Evolutionary conservation across 495 filamentous ascomycete species (phyloP).

Genomic region (Cryomyces minteri): DNA sequence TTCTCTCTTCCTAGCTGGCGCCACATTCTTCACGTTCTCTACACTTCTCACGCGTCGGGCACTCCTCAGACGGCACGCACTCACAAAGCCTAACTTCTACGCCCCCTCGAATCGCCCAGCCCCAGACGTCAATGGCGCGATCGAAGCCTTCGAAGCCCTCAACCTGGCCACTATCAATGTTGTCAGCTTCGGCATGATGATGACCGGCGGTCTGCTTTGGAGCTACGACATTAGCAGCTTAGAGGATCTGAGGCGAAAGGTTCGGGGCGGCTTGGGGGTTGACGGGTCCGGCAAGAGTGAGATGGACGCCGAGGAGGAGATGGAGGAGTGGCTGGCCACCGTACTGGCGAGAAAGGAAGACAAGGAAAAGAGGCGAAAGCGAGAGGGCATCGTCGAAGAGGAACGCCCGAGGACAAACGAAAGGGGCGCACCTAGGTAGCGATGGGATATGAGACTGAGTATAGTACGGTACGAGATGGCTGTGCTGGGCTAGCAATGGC

Average conservation of each 20-base stretch:
- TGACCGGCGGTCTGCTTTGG: slow-evolving; percentile 45
- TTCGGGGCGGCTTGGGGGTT: slow-evolving; percentile 6
- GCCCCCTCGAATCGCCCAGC: slow-evolving; percentile 32
- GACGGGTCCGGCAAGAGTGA: slow-evolving; percentile 19
- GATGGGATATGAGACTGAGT: too few relatives aligned
- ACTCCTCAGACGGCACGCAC: slow-evolving; percentile 31
- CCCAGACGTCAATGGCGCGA: slow-evolving; percentile 24
- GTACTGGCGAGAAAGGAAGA: slow-evolving; percentile 36
- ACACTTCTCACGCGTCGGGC: slow-evolving; percentile 52
- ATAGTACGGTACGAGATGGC: too few relatives aligned
- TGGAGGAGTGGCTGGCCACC: slow-evolving; percentile 52
- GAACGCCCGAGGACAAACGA: too few relatives aligned
- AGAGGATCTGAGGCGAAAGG: slow-evolving; percentile 43
- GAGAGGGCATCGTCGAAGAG: neutral
- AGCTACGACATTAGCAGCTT: slow-evolving; percentile 51
- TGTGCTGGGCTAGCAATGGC: too few relatives aligned
- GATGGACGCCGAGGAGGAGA: slow-evolving; percentile 33
- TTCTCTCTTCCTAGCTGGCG: slow-evolving; percentile 48
- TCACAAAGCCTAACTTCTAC: slow-evolving; percentile 45
- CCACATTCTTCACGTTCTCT: slow-evolving; percentile 52
- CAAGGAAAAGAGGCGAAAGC: slow-evolving; percentile 18
- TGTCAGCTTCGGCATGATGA: slow-evolving; percentile 47
- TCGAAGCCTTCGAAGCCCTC: slow-evolving; percentile 61
- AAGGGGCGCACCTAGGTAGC: too few relatives aligned
- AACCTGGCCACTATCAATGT: slow-evolving; percentile 73